Base-by-base conservation (phyloP, 768 basidiomycete species). In the Auriscalpium vulgare region DNA sequence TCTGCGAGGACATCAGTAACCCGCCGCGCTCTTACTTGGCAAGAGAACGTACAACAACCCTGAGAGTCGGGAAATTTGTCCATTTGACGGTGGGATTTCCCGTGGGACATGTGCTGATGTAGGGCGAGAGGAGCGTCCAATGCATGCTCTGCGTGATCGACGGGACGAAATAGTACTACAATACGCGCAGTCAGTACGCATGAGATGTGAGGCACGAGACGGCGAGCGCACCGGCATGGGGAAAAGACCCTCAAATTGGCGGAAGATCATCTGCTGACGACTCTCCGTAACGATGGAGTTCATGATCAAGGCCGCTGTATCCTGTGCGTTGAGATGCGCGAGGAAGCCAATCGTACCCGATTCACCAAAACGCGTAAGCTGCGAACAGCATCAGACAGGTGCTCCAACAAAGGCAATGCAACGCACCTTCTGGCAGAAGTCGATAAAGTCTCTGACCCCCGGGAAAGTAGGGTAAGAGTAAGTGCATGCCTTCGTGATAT, bases 281-380 rank as follows among this genome's bases (percentile, higher is more conserved):
- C 78, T 78, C 68, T 86, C 83, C 11, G 79, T 82, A 0, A 81
- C 72, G 61, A 87, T 82, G 8, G 76, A 72, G 64, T 85, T 78
- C 8, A 78, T 64, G 14, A 86, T 69, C 11, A 85, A 66, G 48
- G 74, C 67, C 1, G 82, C 83, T 0, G 75, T 62, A 2, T 78
- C 74, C 37, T 81, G 73, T 19, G 80, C 80, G 66, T 85, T 71
- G 40, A 88, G 75, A 65, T 84, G 82, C 51, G 77, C 71, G n/a
- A 86, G 66, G 74, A 86, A 86, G 9, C 84, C 83, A 61, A 78
- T 80, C 14, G 81, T 78, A 10, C 83, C 82, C 1, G 77, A 75
- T 63, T 84, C 82, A 38, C 82, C 84, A 58, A 73, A 76, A 8
- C 77, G 72, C 0, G 80, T 81, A 16, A 82, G 65, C 69, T 71